Percentiles rank a stretch among this genome's conserved stretches.
These are phyloP conservation scores for Pseudogymnoascus sp. DNA, from an alignment of 2,329 filamentous ascomycete genomes.

Conservation along the genomic window DNA sequence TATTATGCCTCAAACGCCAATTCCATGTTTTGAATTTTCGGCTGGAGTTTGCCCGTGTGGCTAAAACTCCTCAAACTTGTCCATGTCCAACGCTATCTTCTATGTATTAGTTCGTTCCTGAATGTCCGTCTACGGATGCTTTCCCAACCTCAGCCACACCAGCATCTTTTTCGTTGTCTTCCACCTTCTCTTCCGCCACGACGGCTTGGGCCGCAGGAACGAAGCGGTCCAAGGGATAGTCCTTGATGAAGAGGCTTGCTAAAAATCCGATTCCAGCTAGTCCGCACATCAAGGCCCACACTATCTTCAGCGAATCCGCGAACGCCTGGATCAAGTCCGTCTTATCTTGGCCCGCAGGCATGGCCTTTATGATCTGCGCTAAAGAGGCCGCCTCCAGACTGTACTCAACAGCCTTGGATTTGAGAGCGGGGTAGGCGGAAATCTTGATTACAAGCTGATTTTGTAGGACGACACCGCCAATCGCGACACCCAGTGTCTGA, in stretches of 20 bases:
- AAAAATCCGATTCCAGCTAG: neutral
- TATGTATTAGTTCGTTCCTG: neutral
- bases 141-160: neutral
- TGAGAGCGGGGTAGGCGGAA: constrained; percentile 12
- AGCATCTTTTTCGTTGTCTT: neutral
- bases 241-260: constrained; percentile 31
- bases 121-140: neutral
- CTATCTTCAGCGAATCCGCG: neutral
- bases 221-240: constrained; percentile 35
- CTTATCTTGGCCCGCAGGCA: constrained; percentile 31
- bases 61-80: too few species aligned
- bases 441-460: constrained; percentile 35
- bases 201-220: constrained; percentile 19
- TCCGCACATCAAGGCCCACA: constrained; percentile 8
- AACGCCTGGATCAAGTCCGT: constrained; percentile 8
- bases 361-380: constrained; percentile 1
- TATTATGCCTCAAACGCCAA: too few species aligned
- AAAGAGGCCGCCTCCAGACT: neutral
- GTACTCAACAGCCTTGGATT: constrained; percentile 9
- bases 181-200: constrained; percentile 11
- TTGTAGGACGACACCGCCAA: constrained; percentile 60
- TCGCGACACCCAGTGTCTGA: constrained; percentile 53
- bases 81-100: neutral
- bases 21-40: too few species aligned
- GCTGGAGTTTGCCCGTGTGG: too few species aligned